Base-by-base conservation (phyloP, 2,329 filamentous ascomycete genomes). In the Penicillium sp. region DNA sequence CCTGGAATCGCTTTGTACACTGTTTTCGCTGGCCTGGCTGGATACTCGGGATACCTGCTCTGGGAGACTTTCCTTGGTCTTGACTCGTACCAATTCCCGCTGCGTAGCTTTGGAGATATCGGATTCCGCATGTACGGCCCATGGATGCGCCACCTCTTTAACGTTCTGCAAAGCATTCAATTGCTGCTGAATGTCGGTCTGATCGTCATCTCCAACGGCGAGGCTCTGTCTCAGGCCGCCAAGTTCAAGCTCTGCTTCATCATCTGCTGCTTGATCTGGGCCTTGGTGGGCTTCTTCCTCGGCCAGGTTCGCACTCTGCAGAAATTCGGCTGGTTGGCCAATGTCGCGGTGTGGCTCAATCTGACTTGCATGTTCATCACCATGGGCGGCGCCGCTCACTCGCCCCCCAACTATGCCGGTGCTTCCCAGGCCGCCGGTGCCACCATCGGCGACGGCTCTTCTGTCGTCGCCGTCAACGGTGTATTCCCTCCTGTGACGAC, bases 1-100 rank as follows among this genome's bases (percentile, higher is more conserved):
- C 70, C 71, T 31, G 72, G 69, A 54, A 60, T 69, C 51, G 72
- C 66, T 50, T 59, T 75, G 13, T 75, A 69, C 58, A 70, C 70
- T n/a, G 62, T 66, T 18, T 66, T 66, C 18, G 64, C 58, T n/a
- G 47, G 3, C 6, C 52, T 65, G 9, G 64, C 64, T 13, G 73
- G 68, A 49, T 69, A 60, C 44, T 66, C 60, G 14, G 69, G 69
- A 54, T 69, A 58, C 27, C 52, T 70, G 14, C 51, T 72, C 19
- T 73, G 68, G 68, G 59, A 59, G 14, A 61, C 65, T 14, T 71
- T 68, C 60, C 36, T 72, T 9, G 61, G 61, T 5, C 53, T 72
- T 14, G 70, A 72, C 41, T 72, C 70, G 18, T 65, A 65, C 27
- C 66, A 63, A 11, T 73, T 68, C 51, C 70, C 70, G 1, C n/a